A percentile compares a stretch with the other conserved stretches of the same genome.
Conservation (phyloP, 1,284 basidiomycete species). For the Peniophora sp. region DNA sequence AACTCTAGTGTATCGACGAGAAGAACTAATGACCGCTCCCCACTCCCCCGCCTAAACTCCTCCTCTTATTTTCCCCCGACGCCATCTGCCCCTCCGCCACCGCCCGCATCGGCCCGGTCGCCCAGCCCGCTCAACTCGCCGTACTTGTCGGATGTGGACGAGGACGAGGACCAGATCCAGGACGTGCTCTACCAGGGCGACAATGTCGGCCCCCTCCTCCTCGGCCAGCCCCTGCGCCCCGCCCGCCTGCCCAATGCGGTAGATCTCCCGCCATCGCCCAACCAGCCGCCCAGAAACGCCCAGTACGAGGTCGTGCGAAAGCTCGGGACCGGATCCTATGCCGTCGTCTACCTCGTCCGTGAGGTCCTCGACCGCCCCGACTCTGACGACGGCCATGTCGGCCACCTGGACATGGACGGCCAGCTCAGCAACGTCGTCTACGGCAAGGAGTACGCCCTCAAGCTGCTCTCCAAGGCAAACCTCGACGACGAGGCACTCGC, state of each 20-base stretch:
- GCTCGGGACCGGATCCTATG: slow-evolving; percentile 86
- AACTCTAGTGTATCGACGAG: slow-evolving; percentile 12
- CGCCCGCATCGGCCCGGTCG: slow-evolving; percentile 10
- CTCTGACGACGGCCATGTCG: slow-evolving; percentile 51
- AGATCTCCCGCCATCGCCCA: slow-evolving; percentile 18
- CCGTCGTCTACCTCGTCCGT: slow-evolving; percentile 88
- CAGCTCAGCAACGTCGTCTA: slow-evolving; percentile 41
- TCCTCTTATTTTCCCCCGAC: slow-evolving; percentile 10
- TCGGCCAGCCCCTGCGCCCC: slow-evolving; percentile 53
- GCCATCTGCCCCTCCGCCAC: slow-evolving; percentile 1
- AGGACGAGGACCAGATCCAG: slow-evolving; percentile 29
- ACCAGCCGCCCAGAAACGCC: slow-evolving; percentile 41
- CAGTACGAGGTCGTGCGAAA: slow-evolving; percentile 80
- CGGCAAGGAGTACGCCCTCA: slow-evolving; percentile 89
- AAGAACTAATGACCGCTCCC: slow-evolving; percentile 19
- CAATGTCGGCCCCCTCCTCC: slow-evolving; percentile 55
- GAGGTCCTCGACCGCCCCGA: slow-evolving; percentile 66
- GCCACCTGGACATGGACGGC: slow-evolving; percentile 51
- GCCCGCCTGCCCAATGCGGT: slow-evolving; percentile 28
- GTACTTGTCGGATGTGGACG: slow-evolving; percentile 32
- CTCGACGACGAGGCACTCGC: slow-evolving; percentile 80
- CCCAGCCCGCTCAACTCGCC: slow-evolving; percentile 16
- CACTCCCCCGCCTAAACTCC: slow-evolving; percentile 19
- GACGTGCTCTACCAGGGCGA: slow-evolving; percentile 68
- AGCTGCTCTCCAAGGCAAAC: slow-evolving; percentile 91